Percentiles rank a stretch among this genome's conserved stretches.
Evolutionary conservation across 441 rosid genomes (phyloP).

Genomic region (Populus hybrid): DNA sequence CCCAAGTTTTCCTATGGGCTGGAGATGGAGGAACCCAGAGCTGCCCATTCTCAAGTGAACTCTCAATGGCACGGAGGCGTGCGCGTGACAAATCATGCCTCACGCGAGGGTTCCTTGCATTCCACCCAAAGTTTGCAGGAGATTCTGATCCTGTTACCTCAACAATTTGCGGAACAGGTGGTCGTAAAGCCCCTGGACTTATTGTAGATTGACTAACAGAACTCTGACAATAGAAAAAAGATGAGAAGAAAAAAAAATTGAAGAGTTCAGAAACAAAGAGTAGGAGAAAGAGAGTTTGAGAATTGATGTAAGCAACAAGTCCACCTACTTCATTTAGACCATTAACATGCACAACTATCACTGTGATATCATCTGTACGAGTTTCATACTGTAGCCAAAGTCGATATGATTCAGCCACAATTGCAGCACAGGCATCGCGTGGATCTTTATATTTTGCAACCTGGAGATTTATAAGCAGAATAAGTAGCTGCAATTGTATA

Average conservation of each 20-base stretch:
- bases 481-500: not conserved
- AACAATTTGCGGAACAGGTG: constrained; percentile 73
- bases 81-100: constrained; percentile 96
- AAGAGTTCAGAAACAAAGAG: constrained; percentile 19
- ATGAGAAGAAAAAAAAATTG: constrained; percentile 4
- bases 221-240: constrained; percentile 41
- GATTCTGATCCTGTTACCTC: constrained; percentile 90
- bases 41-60: constrained; percentile 85
- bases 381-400: constrained; percentile 99
- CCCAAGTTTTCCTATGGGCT: constrained; percentile 98
- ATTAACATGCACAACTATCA: constrained; percentile 88
- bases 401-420: constrained; percentile 99
- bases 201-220: constrained; percentile 41
- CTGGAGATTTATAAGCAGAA: constrained; percentile 36
- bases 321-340: constrained; percentile 69
- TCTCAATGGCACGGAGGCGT: constrained; percentile 94
- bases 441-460: constrained; percentile 96
- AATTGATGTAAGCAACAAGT: constrained; percentile 11
- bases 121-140: constrained; percentile 78
- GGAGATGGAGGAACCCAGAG: constrained; percentile 93
- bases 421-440: constrained; percentile 99
- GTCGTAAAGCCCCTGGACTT: constrained; percentile 41
- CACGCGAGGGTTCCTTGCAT: constrained; percentile 65
- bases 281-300: not conserved
- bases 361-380: constrained; percentile 98